These are phyloP conservation scores for Tylopilus felleus DNA, from an alignment of 768 basidiomycete species.

Conservation along the genomic window DNA sequence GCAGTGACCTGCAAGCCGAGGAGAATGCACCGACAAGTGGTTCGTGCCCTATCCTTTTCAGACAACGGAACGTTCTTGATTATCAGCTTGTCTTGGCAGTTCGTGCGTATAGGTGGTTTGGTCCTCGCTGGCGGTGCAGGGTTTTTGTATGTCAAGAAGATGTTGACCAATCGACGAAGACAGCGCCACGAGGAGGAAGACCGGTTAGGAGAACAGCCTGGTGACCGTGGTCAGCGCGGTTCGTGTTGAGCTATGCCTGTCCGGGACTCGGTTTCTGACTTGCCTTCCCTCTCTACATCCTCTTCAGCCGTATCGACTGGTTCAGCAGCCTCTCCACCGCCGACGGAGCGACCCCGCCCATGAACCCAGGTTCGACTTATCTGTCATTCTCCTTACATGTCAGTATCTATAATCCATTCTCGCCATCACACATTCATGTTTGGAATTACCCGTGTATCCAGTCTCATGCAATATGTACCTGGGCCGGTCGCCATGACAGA, in stretches of 20 bases:
- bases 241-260: not conserved
- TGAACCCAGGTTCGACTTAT: slow-evolving; percentile 2
- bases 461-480: slow-evolving; percentile 1
- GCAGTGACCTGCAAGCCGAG: not conserved
- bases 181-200: slow-evolving; percentile 20
- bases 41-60: slow-evolving; percentile 5
- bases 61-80: not conserved
- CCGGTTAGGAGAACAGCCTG: slow-evolving; percentile 10
- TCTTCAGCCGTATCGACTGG: not conserved
- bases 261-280: slow-evolving; percentile 9
- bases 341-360: slow-evolving; percentile 1
- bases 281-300: not conserved
- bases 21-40: slow-evolving; percentile 18
- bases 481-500: slow-evolving; percentile 2
- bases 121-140: slow-evolving; percentile 28
- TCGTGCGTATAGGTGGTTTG: slow-evolving; percentile 26
- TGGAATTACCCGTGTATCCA: not conserved
- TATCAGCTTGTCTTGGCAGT: slow-evolving; percentile 6
- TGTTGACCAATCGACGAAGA: slow-evolving; percentile 26
- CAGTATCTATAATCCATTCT: not conserved
- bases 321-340: slow-evolving; percentile 6
- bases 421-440: not conserved
- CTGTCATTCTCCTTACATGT: not conserved
- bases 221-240: not conserved
- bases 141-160: slow-evolving; percentile 31